Percentiles rank a stretch among this genome's conserved stretches.
These are phyloP conservation scores for Oryza officinalis DNA, from an alignment of 176 grass and related monocot genomes.

Conservation along the genomic window DNA sequence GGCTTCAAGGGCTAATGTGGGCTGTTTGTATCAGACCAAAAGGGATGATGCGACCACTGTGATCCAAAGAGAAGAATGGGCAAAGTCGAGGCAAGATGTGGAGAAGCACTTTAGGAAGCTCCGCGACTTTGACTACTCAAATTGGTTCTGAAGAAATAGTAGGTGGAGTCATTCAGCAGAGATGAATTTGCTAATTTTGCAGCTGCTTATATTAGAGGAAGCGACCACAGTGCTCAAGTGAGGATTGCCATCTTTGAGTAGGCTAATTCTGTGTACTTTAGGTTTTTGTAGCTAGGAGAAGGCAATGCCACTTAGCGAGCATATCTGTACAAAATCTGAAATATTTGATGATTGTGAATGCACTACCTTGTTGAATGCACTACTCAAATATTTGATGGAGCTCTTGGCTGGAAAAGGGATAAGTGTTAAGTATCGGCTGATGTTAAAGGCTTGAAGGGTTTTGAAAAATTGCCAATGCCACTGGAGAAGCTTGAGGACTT, in stretches of 20 bases:
- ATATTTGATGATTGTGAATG: background rate
- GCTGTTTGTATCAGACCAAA: conserved; percentile 46
- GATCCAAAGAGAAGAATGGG: conserved; percentile 79
- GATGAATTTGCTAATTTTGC: background rate
- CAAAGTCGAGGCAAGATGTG: conserved; percentile 59
- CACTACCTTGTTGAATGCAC: background rate
- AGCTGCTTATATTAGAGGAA: conserved; percentile 22
- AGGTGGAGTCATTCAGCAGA: background rate
- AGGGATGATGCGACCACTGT: conserved; percentile 65
- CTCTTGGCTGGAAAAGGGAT: no score
- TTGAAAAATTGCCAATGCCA: no score
- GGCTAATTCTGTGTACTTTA: background rate
- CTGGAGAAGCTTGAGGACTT: no score
- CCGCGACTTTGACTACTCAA: conserved; percentile 68
- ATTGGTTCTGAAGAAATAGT: conserved; percentile 68
- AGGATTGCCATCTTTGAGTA: background rate
- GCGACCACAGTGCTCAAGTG: conserved; percentile 1
- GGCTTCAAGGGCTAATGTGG: conserved; percentile 10
- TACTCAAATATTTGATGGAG: no score
- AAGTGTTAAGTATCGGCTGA: no score
- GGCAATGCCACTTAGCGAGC: background rate
- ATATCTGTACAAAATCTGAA: background rate
- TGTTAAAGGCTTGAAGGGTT: no score
- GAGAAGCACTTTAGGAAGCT: conserved; percentile 90
- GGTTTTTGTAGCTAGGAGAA: background rate